Evolutionary conservation across 352 stramenopile species (phyloP).

Genomic region (Lagenidium giganteum): DNA sequence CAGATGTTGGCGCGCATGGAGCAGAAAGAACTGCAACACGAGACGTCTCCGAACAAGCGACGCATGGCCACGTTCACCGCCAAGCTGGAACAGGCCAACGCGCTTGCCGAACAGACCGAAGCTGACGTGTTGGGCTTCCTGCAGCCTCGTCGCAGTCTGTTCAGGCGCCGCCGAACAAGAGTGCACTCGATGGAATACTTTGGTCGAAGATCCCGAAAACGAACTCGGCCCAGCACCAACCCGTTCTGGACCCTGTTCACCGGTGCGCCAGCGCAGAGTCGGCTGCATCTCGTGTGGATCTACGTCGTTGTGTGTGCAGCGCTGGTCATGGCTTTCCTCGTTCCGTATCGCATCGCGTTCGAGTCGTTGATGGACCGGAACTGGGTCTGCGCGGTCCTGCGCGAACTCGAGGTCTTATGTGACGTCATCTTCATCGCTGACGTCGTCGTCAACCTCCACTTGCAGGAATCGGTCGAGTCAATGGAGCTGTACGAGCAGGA

Average conservation of each 20-base stretch:
- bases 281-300: slow-evolving; percentile 29
- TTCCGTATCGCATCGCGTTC: slow-evolving; percentile 31
- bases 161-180: not conserved
- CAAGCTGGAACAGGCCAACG: no score
- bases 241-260: slow-evolving; percentile 1
- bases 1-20: slow-evolving; percentile 9
- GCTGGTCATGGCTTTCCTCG: slow-evolving; percentile 27
- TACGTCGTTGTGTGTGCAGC: slow-evolving; percentile 12
- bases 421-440: slow-evolving; percentile 30
- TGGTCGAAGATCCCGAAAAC: no score
- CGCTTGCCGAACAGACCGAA: no score
- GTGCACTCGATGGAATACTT: not conserved
- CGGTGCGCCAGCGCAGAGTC: slow-evolving; percentile 23
- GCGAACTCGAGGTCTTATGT: slow-evolving; percentile 16
- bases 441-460: slow-evolving; percentile 33
- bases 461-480: slow-evolving; percentile 15
- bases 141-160: no score
- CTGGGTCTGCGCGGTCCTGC: not conserved
- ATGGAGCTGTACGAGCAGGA: slow-evolving; percentile 42
- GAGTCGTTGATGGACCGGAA: slow-evolving; percentile 17
- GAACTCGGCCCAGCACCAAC: no score
- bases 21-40: no score
- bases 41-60: no score
- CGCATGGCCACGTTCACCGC: no score
- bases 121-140: no score